phyloP scores from a whole-genome alignment of 768 basidiomycete species.

The Baorangia bicolor region DNA sequence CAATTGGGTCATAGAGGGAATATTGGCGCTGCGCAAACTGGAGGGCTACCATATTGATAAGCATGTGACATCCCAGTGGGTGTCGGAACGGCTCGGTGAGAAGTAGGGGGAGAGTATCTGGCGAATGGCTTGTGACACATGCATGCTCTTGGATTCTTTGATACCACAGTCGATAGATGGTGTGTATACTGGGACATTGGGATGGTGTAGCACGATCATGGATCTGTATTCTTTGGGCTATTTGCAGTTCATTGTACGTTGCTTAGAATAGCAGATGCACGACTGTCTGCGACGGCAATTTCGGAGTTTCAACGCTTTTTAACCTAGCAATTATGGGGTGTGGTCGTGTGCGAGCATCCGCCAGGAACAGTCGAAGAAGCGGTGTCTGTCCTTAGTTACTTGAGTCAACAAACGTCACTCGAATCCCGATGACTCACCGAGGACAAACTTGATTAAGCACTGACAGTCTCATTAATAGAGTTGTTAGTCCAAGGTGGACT shows the following conservation, averaged over 20 bases:
- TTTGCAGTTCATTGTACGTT: conserved; percentile 17
- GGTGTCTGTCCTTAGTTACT: not conserved
- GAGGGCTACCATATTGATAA: conserved; percentile 33
- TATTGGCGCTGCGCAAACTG: conserved; percentile 26
- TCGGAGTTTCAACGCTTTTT: conserved; percentile 11
- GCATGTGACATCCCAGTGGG: conserved; percentile 29
- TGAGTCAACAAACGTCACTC: conserved; percentile 13
- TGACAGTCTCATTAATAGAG: conserved; percentile 5
- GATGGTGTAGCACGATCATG: conserved; percentile 8
- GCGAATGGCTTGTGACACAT: conserved; percentile 5
- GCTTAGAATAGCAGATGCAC: conserved; percentile 7
- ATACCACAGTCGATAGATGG: conserved; percentile 23
- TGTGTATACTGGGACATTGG: conserved; percentile 23
- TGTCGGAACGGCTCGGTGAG: conserved; percentile 27
- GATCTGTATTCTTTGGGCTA: conserved; percentile 26
- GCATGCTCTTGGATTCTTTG: conserved; percentile 13
- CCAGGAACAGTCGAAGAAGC: conserved; percentile 9
- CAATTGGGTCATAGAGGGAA: conserved; percentile 34
- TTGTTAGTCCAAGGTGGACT: not conserved
- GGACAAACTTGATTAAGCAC: conserved; percentile 1
- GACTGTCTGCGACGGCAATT: conserved; percentile 9
- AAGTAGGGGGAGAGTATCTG: conserved; percentile 19
- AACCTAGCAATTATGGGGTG: conserved; percentile 24
- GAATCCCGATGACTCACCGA: conserved; percentile 19
- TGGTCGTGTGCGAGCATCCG: not conserved